phyloP scores from a whole-genome alignment of 2,329 filamentous ascomycete genomes.

The Gaeumannomyces tritici region DNA sequence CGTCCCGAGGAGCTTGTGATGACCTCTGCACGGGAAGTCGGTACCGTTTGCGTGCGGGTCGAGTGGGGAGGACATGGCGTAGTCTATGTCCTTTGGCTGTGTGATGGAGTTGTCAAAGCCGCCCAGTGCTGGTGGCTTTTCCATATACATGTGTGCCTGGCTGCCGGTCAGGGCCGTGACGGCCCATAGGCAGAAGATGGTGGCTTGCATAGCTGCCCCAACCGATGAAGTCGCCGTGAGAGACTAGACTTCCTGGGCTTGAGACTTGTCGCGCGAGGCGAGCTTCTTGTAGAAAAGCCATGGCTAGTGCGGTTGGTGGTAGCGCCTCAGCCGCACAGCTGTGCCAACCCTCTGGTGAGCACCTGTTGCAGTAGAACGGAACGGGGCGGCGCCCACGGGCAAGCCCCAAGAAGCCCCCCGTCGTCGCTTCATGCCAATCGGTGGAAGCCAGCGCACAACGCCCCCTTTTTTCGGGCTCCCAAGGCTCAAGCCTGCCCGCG shows the following conservation, averaged over 20 bases:
- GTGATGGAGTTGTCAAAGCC: slow-evolving; percentile 40
- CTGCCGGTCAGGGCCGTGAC: slow-evolving; percentile 17
- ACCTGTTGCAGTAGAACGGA: neutral
- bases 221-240: neutral
- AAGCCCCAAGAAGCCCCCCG: neutral
- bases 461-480: neutral
- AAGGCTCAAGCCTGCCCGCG: neutral
- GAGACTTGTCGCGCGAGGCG: neutral
- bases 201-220: neutral
- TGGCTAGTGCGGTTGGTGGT: neutral
- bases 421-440: neutral
- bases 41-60: slow-evolving; percentile 34
- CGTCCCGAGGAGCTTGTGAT: slow-evolving; percentile 36
- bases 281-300: neutral
- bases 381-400: neutral
- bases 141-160: slow-evolving; percentile 47
- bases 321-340: neutral
- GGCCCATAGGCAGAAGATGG: neutral
- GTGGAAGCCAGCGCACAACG: neutral
- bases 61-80: slow-evolving; percentile 62
- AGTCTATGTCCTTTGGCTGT: slow-evolving; percentile 44
- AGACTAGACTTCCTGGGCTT: neutral
- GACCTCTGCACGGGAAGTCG: slow-evolving; percentile 69
- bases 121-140: slow-evolving; percentile 37
- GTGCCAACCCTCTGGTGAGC: neutral